phyloP scores from a whole-genome alignment of 163 green algal genomes.

The Chloromonas sp. region DNA sequence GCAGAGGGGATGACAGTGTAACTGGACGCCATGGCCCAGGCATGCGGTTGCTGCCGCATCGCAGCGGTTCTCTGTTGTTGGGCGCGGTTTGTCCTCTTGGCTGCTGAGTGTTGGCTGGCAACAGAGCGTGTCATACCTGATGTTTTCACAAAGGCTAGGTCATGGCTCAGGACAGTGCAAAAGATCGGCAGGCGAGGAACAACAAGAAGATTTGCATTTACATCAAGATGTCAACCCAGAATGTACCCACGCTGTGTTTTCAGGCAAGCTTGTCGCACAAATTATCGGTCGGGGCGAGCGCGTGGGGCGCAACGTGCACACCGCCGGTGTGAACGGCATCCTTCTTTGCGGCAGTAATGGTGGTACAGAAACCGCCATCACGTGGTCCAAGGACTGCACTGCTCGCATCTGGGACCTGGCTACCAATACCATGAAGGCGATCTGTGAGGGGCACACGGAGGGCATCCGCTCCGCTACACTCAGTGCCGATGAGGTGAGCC shows the following conservation, averaged over 20 bases:
- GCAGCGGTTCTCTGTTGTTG: too few species aligned
- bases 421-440: conserved; percentile 13
- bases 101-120: too few species aligned
- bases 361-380: conserved; percentile 3
- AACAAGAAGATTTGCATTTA: background rate
- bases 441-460: conserved; percentile 27
- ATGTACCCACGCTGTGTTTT: background rate
- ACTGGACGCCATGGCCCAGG: too few species aligned
- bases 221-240: background rate
- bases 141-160: background rate
- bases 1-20: background rate
- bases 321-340: conserved; percentile 56
- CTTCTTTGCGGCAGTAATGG: background rate
- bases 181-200: background rate
- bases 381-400: conserved; percentile 44
- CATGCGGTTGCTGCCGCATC: too few species aligned
- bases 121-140: too few species aligned
- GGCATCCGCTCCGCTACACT: conserved; percentile 19
- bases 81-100: too few species aligned
- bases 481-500: conserved; percentile 18
- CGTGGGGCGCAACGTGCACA: conserved; percentile 39
- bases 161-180: background rate
- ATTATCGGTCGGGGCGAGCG: conserved; percentile 33
- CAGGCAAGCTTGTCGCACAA: conserved; percentile 3
- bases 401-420: conserved; percentile 61